Evolutionary conservation across 176 grass and related monocot species (phyloP).

Genomic region (Hsuehochloa calcarea): DNA sequence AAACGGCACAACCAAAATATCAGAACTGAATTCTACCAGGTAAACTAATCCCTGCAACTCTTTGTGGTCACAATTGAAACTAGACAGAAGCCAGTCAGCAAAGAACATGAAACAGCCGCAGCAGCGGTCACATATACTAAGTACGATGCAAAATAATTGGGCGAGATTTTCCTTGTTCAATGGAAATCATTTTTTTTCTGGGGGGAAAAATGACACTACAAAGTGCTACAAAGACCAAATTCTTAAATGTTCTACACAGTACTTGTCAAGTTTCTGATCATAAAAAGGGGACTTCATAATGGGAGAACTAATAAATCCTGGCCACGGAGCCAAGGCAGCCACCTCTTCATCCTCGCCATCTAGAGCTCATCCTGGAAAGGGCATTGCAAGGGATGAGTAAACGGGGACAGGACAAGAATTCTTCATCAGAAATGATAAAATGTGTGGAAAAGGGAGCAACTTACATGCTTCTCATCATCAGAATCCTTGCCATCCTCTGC

Average conservation of each 20-base stretch:
- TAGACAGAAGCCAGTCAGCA: background rate
- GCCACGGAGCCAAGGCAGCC: background rate
- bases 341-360: constrained; percentile 41
- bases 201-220: constrained; percentile 24
- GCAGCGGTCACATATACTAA: background rate
- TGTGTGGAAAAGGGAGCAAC: background rate
- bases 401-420: background rate
- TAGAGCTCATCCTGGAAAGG: constrained; percentile 79
- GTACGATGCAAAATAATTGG: background rate
- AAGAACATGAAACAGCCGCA: background rate
- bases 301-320: constrained; percentile 42
- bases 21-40: background rate
- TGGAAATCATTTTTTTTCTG: constrained; percentile 4
- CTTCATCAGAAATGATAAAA: background rate
- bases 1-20: background rate
- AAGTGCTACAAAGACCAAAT: constrained; percentile 19
- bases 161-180: constrained; percentile 1
- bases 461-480: constrained; percentile 54
- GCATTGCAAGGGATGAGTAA: background rate
- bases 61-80: background rate
- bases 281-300: constrained; percentile 31
- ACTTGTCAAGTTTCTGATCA: constrained; percentile 39
- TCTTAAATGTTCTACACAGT: constrained; percentile 18
- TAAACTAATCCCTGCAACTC: background rate
- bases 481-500: constrained; percentile 49